A percentile compares a stretch with the other conserved stretches of the same genome.
phyloP scores from a whole-genome alignment of 2,329 filamentous ascomycete genomes.

The Hymenoscyphus albidus region DNA sequence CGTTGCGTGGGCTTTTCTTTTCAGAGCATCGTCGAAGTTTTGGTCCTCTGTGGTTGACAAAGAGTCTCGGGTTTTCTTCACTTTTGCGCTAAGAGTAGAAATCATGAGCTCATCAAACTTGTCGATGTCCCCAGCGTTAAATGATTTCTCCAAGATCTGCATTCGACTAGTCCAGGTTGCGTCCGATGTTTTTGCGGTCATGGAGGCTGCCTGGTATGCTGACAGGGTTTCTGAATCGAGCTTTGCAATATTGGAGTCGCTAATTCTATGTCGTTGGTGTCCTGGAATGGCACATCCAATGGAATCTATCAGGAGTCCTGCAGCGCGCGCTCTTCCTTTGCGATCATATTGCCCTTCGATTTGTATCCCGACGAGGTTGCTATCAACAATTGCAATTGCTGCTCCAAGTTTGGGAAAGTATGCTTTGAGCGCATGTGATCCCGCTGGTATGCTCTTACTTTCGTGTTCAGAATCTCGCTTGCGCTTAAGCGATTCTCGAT shows the following conservation, averaged over 20 bases:
- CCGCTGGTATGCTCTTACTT: conserved; percentile 13
- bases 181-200: conserved; percentile 19
- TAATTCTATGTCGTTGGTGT: conserved; percentile 29
- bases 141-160: conserved; percentile 36
- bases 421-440: conserved; percentile 46
- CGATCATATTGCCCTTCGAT: conserved; percentile 57
- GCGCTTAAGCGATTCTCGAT: conserved; percentile 26
- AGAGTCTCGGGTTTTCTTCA: conserved; percentile 7
- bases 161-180: conserved; percentile 20
- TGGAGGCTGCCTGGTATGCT: conserved; percentile 28
- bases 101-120: conserved; percentile 42
- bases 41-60: conserved; percentile 8
- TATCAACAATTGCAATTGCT: conserved; percentile 60
- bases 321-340: conserved; percentile 51
- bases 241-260: conserved; percentile 8
- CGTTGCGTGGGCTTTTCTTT: conserved; percentile 44
- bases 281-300: conserved; percentile 61
- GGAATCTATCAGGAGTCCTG: conserved; percentile 68
- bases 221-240: conserved; percentile 24
- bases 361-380: conserved; percentile 64
- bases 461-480: conserved; percentile 22
- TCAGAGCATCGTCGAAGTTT: not conserved
- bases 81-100: conserved; percentile 35
- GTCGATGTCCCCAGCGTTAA: conserved; percentile 35
- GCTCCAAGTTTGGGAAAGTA: conserved; percentile 65